Percentiles rank a stretch among this genome's conserved stretches.
Conservation (phyloP, 1,284 basidiomycete genomes). For the Schizophyllum commune region DNA sequence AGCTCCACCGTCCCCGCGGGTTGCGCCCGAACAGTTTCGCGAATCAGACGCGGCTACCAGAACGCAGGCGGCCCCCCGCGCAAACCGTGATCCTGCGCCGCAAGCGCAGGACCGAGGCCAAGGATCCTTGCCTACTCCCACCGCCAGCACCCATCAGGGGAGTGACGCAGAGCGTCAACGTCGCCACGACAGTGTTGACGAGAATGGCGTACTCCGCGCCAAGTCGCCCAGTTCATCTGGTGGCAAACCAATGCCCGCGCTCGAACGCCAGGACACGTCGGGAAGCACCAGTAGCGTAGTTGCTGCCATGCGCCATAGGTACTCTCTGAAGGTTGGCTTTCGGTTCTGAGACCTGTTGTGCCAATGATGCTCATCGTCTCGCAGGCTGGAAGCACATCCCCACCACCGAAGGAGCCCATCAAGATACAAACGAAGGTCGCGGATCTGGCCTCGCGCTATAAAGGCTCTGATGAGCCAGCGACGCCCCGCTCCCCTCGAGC, state of each 20-base stretch:
- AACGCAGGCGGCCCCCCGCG: too few species aligned
- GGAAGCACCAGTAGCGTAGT: conserved; percentile 53
- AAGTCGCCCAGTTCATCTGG: conserved; percentile 8
- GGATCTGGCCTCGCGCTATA: conserved; percentile 58
- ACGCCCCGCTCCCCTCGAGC: conserved; percentile 11
- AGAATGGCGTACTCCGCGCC: background rate
- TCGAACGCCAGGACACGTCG: conserved; percentile 39
- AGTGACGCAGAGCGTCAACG: background rate
- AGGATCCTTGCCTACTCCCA: background rate
- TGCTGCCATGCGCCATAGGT: conserved; percentile 59
- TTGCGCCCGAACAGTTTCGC: background rate
- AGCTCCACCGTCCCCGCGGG: background rate
- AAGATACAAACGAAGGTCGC: conserved; percentile 56
- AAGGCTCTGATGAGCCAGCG: conserved; percentile 31
- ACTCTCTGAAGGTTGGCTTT: conserved; percentile 44
- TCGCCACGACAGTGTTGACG: background rate
- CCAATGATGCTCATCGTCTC: conserved; percentile 1
- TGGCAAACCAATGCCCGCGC: background rate
- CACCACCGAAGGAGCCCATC: conserved; percentile 51
- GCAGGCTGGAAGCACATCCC: conserved; percentile 44
- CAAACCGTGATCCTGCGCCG: too few species aligned
- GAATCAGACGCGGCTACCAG: too few species aligned
- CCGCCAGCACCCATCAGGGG: background rate
- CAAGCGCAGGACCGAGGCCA: background rate
- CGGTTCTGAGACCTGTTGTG: background rate